phyloP scores from a whole-genome alignment of 164 flowering plant species.

The Echeveria elegans region DNA sequence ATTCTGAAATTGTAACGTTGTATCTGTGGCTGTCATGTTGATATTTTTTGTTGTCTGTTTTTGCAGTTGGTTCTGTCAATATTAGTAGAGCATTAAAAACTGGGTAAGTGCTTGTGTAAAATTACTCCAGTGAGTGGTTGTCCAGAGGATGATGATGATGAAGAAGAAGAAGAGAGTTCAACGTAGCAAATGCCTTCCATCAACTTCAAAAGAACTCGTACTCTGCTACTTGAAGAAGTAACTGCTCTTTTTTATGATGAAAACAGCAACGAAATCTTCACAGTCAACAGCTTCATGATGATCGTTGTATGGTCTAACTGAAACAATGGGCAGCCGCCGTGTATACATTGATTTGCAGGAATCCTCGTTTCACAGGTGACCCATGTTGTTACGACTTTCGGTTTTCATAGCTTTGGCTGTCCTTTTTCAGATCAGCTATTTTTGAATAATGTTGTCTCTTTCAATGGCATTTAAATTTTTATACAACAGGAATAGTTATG shows the following conservation, averaged over 20 bases:
- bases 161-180: conserved; percentile 11
- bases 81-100: no score
- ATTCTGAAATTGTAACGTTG: no score
- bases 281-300: conserved; percentile 72
- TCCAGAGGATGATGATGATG: conserved; percentile 18
- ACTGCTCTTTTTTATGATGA: conserved; percentile 92
- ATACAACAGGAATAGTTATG: background rate
- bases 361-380: no score
- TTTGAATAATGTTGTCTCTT: no score
- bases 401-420: no score
- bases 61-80: no score
- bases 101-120: no score
- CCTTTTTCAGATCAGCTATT: background rate
- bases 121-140: conserved; percentile 33
- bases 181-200: conserved; percentile 20
- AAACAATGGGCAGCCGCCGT: background rate
- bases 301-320: conserved; percentile 94
- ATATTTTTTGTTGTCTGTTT: no score
- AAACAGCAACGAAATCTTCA: conserved; percentile 87
- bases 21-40: no score
- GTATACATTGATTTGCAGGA: background rate
- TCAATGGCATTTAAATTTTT: no score
- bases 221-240: conserved; percentile 87
- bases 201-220: conserved; percentile 31
- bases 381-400: no score